Percentiles rank a stretch among this genome's conserved stretches.
Conservation (phyloP, 768 basidiomycete species). For the Pleurotus tuoliensis region DNA sequence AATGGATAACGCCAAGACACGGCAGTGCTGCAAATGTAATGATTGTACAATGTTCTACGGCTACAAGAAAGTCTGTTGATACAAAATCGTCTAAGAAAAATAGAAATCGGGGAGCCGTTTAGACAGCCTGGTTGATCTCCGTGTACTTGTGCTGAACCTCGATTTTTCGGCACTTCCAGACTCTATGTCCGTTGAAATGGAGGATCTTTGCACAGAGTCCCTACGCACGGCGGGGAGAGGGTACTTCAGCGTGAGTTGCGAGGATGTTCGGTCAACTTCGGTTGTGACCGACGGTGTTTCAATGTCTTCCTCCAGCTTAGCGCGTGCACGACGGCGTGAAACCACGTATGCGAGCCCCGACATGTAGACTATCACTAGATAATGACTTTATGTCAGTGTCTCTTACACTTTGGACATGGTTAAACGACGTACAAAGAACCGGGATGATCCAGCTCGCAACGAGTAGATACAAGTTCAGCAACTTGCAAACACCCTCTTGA, state of each 20-base stretch:
- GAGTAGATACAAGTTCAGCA: constrained; percentile 45
- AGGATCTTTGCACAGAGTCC: background rate
- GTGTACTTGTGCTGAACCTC: background rate
- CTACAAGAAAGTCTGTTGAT: background rate
- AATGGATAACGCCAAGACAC: background rate
- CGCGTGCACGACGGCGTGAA: constrained; percentile 21
- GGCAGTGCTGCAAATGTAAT: background rate
- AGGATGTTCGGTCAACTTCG: too few species aligned
- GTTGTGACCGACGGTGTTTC: background rate
- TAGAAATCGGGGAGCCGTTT: constrained; percentile 8
- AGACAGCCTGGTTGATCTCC: constrained; percentile 3
- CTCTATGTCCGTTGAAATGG: background rate
- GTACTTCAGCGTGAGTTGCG: too few species aligned
- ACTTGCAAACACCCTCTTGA: constrained; percentile 40
- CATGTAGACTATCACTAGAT: constrained; percentile 8
- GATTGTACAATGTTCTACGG: background rate
- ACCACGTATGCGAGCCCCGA: constrained; percentile 30
- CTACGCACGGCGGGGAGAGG: background rate
- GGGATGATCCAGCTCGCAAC: constrained; percentile 54
- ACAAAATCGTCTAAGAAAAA: background rate
- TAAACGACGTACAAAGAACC: constrained; percentile 36
- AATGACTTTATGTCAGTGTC: background rate
- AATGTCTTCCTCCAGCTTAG: background rate
- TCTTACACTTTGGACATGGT: too few species aligned
- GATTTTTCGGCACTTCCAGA: background rate